These are phyloP conservation scores for Russula ochroleuca DNA, from an alignment of 768 basidiomycete species.

Conservation along the genomic window DNA sequence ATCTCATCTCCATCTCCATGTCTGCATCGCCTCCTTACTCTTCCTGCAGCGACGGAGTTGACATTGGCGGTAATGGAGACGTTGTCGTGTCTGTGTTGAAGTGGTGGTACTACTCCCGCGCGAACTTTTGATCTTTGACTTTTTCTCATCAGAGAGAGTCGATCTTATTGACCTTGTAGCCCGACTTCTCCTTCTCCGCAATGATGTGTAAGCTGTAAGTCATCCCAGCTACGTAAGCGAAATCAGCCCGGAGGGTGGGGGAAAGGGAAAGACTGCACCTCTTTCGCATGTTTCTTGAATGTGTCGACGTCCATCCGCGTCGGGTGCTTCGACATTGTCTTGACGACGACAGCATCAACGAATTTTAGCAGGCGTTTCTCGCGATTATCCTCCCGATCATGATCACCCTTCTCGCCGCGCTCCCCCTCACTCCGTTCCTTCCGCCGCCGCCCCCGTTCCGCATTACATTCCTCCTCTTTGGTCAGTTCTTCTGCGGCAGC, in stretches of 20 bases:
- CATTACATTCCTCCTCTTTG: conserved; percentile 27
- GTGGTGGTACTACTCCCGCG: conserved; percentile 63
- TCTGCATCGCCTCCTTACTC: conserved; percentile 30
- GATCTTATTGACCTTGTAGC: conserved; percentile 75
- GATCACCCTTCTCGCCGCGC: conserved; percentile 34
- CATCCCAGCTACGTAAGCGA: neutral
- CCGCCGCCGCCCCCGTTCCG: conserved; percentile 31
- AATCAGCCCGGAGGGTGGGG: neutral
- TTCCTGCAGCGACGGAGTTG: neutral
- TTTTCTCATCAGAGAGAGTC: conserved; percentile 81
- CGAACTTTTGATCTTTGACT: conserved; percentile 84
- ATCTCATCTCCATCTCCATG: conserved; percentile 27
- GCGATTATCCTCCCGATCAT: conserved; percentile 48
- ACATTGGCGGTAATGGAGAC: neutral
- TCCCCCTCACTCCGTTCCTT: conserved; percentile 26
- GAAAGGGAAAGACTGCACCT: conserved; percentile 51
- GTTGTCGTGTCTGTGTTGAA: neutral
- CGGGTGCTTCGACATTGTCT: too few species aligned
- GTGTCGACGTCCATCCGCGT: conserved; percentile 65
- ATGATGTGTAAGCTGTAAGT: conserved; percentile 79
- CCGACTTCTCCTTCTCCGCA: conserved; percentile 78
- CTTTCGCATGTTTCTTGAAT: conserved; percentile 95
- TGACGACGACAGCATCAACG: conserved; percentile 86
- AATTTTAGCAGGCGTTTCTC: conserved; percentile 82
- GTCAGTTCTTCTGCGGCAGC: conserved; percentile 28